These are phyloP conservation scores for Ophiorrhiza pumila DNA, from an alignment of 257 asterid genomes.

Conservation along the genomic window DNA sequence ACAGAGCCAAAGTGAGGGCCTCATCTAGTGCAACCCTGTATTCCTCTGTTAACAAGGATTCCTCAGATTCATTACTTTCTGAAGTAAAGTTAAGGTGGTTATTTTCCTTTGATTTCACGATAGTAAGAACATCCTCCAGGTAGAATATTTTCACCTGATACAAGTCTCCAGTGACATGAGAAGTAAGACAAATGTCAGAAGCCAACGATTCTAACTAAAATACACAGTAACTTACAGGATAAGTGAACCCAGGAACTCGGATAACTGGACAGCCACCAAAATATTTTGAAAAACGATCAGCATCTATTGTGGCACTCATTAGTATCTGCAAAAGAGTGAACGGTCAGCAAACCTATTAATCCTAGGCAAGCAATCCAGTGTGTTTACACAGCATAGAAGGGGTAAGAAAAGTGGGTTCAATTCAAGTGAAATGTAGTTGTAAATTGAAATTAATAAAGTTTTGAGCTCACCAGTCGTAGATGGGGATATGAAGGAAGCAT, in stretches of 20 bases:
- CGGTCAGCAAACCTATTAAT: conserved; percentile 20
- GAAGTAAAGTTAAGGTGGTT: conserved; percentile 27
- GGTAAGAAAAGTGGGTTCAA: not conserved
- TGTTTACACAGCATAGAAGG: conserved; percentile 2
- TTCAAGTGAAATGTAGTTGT: not conserved
- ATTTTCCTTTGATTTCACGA: conserved; percentile 45
- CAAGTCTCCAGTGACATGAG: conserved; percentile 18
- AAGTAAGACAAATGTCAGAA: conserved; percentile 15
- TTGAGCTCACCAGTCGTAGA: conserved; percentile 71
- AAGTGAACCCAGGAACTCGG: conserved; percentile 88
- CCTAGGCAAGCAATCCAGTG: too few relatives aligned
- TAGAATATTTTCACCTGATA: conserved; percentile 69
- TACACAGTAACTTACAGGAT: conserved; percentile 54
- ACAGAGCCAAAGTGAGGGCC: conserved; percentile 67
- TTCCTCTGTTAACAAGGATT: conserved; percentile 51
- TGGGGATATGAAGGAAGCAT: conserved; percentile 80
- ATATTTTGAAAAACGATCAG: conserved; percentile 80
- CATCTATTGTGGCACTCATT: conserved; percentile 98
- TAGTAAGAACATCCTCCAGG: conserved; percentile 78
- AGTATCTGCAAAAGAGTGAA: conserved; percentile 53
- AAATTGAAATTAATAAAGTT: not conserved
- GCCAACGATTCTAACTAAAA: not conserved
- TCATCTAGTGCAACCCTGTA: conserved; percentile 65
- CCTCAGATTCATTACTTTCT: conserved; percentile 28
- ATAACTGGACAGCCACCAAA: conserved; percentile 88